Evolutionary conservation across 2,329 filamentous ascomycete species (phyloP), one percentile per base, ranked within the genome.

Genomic region (Bipolaris gigantea): DNA sequence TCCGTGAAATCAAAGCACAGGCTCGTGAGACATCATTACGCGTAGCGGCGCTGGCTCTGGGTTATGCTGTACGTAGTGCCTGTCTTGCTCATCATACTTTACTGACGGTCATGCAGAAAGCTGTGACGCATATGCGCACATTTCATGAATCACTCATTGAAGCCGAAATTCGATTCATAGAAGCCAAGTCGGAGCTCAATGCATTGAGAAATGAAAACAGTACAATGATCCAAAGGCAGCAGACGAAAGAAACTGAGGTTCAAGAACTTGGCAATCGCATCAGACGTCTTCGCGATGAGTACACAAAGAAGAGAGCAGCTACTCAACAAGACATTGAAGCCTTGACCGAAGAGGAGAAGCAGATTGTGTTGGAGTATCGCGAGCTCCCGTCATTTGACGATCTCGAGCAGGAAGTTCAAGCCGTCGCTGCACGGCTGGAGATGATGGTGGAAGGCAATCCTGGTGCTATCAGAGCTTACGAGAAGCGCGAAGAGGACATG

Each of bases 171-270:
- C 81, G 85, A 56, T 77, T 83, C 0, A 83, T 95, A 27, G 94
- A 99, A 77, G 92, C 91, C 1, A 73, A 80, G n/a, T 97, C 92
- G 0, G 94, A 99, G 65, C 74, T 89, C 2, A 80, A 85, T 40
- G 83, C 83, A 5, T 79, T 97, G n/a, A 83, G 84, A 63, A 77
- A 78, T 15, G 86, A 86, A 53, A 90, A 91, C 48, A 27, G 56
- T 46, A 34, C 62, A 1, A 65, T 73, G 11, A 23, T 65, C 1
- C 38, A 61, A 72, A 79, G 25, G 72, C 75, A 50, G 66, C 75
- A 56, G 63, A 65, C 36, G 34, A 61, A 67, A 54, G 40, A 62
- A 46, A 19, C 38, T 1, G 27, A 56, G 21, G 55, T 71, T 19
- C 35, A 56, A 7, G 43, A 61, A 33, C 48, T 75, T 25, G 57